Evolutionary conservation across 352 stramenopile species (phyloP).

Genomic region (Globisporangium ultimum): DNA sequence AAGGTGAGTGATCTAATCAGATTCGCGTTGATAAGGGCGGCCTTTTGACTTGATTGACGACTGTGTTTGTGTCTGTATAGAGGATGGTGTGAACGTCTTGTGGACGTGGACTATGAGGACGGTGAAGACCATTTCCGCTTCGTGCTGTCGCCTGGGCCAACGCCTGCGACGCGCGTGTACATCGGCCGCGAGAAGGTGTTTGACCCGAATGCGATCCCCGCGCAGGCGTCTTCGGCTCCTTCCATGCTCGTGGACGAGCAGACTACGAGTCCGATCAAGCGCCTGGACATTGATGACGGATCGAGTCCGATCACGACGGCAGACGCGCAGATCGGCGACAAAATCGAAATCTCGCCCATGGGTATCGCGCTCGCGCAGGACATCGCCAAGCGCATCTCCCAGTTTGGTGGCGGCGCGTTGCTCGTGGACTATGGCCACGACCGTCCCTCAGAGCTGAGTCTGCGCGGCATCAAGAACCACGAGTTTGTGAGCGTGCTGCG

Average conservation of each 20-base stretch:
- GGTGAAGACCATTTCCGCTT: constrained; percentile 89
- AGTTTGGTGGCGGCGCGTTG: constrained; percentile 83
- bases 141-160: constrained; percentile 90
- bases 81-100: constrained; percentile 92
- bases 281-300: constrained; percentile 49
- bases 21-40: not conserved
- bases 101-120: constrained; percentile 89
- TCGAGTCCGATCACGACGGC: constrained; percentile 42
- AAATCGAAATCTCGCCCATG: constrained; percentile 93
- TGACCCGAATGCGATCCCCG: constrained; percentile 36
- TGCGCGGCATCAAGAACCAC: constrained; percentile 94
- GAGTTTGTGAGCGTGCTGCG: constrained; percentile 92
- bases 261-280: constrained; percentile 25
- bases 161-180: constrained; percentile 88
- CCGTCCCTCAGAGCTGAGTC: constrained; percentile 83
- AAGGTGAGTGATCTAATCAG: constrained; percentile 25
- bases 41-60: not conserved
- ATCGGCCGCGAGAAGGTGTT: constrained; percentile 82
- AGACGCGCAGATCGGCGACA: constrained; percentile 70
- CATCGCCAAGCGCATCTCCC: constrained; percentile 85
- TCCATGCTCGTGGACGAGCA: constrained; percentile 23
- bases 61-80: constrained; percentile 25
- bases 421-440: constrained; percentile 96
- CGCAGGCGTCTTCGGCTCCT: constrained; percentile 19
- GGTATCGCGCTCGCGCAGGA: constrained; percentile 91